Conservation (phyloP, 495 filamentous ascomycete genomes). For the Aspergillus haitiensis region DNA sequence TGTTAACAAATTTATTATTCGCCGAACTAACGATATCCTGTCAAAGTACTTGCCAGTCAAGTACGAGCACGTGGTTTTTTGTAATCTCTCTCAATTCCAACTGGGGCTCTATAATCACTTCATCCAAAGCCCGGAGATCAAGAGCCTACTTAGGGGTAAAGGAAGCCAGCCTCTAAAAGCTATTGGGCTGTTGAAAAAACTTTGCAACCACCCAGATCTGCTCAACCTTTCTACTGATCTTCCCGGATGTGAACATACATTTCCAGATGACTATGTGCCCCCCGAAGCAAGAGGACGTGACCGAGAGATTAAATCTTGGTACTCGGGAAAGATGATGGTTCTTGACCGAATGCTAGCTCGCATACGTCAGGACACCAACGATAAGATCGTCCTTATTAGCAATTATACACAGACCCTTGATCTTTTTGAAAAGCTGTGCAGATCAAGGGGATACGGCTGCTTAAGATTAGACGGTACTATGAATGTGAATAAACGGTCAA, state of each 20-base stretch:
- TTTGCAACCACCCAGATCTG: constrained; percentile 97
- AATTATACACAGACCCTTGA: constrained; percentile 98
- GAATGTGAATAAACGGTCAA: constrained; percentile 95
- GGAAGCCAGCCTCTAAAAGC: constrained; percentile 95
- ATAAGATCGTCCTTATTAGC: constrained; percentile 98
- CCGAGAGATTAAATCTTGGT: constrained; percentile 91
- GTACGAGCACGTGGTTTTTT: constrained; percentile 99
- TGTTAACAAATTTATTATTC: constrained; percentile 99
- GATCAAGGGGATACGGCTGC: constrained; percentile 76
- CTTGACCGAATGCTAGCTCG: constrained; percentile 97
- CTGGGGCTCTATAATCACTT: constrained; percentile 93
- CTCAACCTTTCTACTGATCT: constrained; percentile 82
- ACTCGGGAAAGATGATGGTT: constrained; percentile 97
- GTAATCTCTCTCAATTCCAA: constrained; percentile 91
- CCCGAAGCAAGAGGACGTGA: constrained; percentile 87
- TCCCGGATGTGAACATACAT: constrained; percentile 78
- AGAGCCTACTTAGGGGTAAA: constrained; percentile 87
- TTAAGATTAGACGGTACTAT: constrained; percentile 94
- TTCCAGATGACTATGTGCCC: constrained; percentile 84
- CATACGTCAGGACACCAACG: constrained; percentile 93
- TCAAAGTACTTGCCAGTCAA: constrained; percentile 98
- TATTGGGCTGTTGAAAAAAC: constrained; percentile 94
- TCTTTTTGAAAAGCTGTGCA: constrained; percentile 89
- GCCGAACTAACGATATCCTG: constrained; percentile 94
- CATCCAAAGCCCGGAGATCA: constrained; percentile 92